Base-by-base conservation (phyloP, 1,139 yeast genomes). In the Yamadazyma epiphylla region DNA sequence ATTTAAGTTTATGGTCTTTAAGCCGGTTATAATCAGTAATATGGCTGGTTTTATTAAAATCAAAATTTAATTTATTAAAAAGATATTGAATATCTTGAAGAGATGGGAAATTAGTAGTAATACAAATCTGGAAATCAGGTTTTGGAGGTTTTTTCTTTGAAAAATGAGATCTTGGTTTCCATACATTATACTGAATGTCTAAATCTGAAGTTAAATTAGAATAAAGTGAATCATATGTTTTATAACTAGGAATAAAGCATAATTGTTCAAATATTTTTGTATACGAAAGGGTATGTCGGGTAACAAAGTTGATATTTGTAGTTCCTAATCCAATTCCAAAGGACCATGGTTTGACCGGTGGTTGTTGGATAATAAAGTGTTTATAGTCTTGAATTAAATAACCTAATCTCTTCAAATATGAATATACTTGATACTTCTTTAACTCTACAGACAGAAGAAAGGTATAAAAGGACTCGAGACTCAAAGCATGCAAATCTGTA, bases 141-240 rank as follows among this genome's bases (percentile, higher is more conserved):
- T 50, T 41, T 0, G 59, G 56, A 0, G 86, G 83, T 19, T 53
- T 49, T 25, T 77, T 78, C 48, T 88, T 88, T 34, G 78, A 78
- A 56, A 85, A 89, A 7, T 53, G 56, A 0, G 81, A 74, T 2
- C 70, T 64, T 0, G 97, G 97, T 53, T 85, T 88, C 96, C 96
- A 89, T 1, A 86, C 86, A 45, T 83, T 70, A 45, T 69, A 88
- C 1, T 68, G 57, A 2, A 71, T 49, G 2, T 39, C 28, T 19
- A 35, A 30, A 19, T 39, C 25, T 13, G 38, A 33, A 4, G 19
- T 17, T 5, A 20, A 2, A 2, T 24, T 11, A 46, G 17, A 38
- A 39, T 21, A 27, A 15, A 48, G 30, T 14, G 48, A 39, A 12
- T 49, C 55, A 19, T 38, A 45, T 2, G 49, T 46, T 15, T 43